Percentiles rank a stretch among this genome's conserved stretches.
Conservation (phyloP, 495 filamentous ascomycete genomes). For the Neurospora sp. region DNA sequence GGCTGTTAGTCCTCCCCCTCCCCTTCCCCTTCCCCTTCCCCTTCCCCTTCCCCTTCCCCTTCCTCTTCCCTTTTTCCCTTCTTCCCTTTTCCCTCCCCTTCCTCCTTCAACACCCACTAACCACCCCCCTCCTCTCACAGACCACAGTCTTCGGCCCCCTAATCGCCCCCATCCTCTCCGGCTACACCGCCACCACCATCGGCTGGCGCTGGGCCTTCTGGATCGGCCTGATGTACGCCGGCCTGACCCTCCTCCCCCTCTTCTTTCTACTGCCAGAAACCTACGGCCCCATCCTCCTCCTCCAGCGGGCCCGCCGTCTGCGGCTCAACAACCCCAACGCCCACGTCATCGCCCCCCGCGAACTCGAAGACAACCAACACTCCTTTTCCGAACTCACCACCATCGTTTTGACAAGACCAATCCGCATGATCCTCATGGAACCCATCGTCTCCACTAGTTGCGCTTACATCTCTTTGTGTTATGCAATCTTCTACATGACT, state of each 20-base stretch:
- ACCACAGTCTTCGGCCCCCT: constrained; percentile 57
- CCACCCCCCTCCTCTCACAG: constrained; percentile 20
- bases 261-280: constrained; percentile 53
- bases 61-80: not conserved
- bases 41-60: not conserved
- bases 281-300: constrained; percentile 49
- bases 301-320: constrained; percentile 42
- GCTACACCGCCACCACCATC: constrained; percentile 44
- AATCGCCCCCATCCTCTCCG: constrained; percentile 58
- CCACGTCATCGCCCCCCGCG: constrained; percentile 23
- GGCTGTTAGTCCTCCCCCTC: constrained; percentile 39
- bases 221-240: constrained; percentile 50
- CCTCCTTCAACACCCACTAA: not conserved
- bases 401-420: constrained; percentile 28
- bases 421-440: constrained; percentile 35
- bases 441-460: constrained; percentile 49
- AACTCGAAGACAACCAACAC: constrained; percentile 20
- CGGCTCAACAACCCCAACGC: constrained; percentile 35
- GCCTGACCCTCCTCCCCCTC: constrained; percentile 34
- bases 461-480: constrained; percentile 57
- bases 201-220: constrained; percentile 61
- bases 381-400: constrained; percentile 24
- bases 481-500: constrained; percentile 68
- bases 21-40: not conserved
- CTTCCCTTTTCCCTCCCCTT: constrained; percentile 5